Evolutionary conservation across 148 eudicot genomes (phyloP).

Genomic region (Heliamphora exappendiculata): DNA sequence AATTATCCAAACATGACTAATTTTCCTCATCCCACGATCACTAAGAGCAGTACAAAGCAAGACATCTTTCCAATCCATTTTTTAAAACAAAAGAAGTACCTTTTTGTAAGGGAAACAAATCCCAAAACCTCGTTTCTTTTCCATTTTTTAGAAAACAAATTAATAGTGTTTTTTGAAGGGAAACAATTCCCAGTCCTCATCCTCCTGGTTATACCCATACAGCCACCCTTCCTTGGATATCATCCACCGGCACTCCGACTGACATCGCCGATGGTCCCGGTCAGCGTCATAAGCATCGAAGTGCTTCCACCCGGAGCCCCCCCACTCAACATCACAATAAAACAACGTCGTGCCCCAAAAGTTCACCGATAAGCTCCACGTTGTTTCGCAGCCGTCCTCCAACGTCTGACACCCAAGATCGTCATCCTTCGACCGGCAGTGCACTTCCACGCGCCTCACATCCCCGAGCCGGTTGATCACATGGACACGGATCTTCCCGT

Average conservation of each 20-base stretch:
- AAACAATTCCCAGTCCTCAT: slow-evolving; percentile 9
- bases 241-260: slow-evolving; percentile 18
- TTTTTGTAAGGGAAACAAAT: too few species aligned
- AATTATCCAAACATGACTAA: too few species aligned
- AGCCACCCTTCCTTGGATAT: slow-evolving; percentile 14
- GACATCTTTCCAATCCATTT: too few species aligned
- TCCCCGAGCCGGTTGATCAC: slow-evolving; percentile 16
- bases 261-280: slow-evolving; percentile 15
- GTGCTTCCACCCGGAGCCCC: slow-evolving; percentile 2
- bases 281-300: slow-evolving; percentile 20
- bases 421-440: slow-evolving; percentile 22
- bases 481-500: slow-evolving; percentile 8
- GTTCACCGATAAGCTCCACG: slow-evolving; percentile 22
- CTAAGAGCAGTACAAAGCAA: too few species aligned
- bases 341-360: slow-evolving; percentile 26
- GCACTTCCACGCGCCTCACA: slow-evolving; percentile 11
- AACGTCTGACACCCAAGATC: slow-evolving; percentile 20
- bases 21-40: too few species aligned
- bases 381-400: neutral
- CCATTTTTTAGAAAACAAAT: neutral
- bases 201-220: slow-evolving; percentile 11
- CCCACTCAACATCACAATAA: slow-evolving; percentile 27
- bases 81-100: too few species aligned
- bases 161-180: neutral
- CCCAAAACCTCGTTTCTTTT: too few species aligned